Conservation (phyloP, 805 yeast species). For the Sungouiozyma intestinalis region DNA sequence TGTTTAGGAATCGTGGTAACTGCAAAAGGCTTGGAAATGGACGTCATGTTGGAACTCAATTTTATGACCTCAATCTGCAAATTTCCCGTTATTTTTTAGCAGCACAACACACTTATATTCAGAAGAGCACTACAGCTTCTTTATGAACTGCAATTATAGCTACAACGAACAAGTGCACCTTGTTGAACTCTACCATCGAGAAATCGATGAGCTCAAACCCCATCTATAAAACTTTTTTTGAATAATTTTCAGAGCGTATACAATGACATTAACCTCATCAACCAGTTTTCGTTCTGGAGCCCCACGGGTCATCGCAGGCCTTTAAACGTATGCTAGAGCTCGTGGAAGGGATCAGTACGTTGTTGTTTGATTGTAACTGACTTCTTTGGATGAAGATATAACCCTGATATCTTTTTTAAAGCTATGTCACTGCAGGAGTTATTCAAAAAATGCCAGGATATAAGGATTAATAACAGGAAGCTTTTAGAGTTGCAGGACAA, state of each 20-base stretch:
- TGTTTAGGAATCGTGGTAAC: conserved; percentile 25
- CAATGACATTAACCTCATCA: neutral
- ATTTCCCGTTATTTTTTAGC: too few species aligned
- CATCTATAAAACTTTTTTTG: neutral
- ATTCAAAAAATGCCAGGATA: conserved; percentile 11
- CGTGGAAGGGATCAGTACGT: neutral
- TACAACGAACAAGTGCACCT: too few species aligned
- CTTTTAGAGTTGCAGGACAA: conserved; percentile 13
- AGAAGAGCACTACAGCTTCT: too few species aligned
- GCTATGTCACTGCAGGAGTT: conserved; percentile 9
- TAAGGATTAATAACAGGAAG: conserved; percentile 16
- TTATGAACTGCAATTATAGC: too few species aligned
- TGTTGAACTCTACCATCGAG: neutral
- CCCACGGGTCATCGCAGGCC: neutral
- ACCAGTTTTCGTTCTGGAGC: too few species aligned
- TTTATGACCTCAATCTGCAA: too few species aligned
- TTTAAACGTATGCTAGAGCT: neutral
- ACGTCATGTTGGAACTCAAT: conserved; percentile 16
- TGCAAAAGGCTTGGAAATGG: conserved; percentile 28
- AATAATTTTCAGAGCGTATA: neutral
- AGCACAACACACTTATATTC: too few species aligned
- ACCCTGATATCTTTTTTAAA: too few species aligned
- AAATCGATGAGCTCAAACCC: neutral
- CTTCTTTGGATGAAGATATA: neutral
- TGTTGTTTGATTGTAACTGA: neutral